Base-by-base conservation (phyloP, 2,329 filamentous ascomycete species). In the Fusarium sacchari region DNA sequence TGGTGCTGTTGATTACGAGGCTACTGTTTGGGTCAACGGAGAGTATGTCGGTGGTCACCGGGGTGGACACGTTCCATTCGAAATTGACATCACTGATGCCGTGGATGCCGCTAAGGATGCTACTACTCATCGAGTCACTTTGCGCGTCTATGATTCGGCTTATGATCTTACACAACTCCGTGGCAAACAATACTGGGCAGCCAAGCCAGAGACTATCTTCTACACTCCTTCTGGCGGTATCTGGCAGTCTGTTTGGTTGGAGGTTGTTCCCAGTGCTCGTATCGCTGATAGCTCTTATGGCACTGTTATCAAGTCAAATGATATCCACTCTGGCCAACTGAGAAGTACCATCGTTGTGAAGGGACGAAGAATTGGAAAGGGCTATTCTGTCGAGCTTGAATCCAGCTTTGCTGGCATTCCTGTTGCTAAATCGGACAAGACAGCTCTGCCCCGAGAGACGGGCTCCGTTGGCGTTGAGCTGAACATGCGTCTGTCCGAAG, bases 131-230 rank as follows among this genome's bases (percentile, higher is more conserved):
- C 81, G 84, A 4, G 76, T 93, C 9, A 89, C 88, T 0, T 60
- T 92, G 7, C 84, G 91, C 7, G 88, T 92, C 0, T 87, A 87
- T 43, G 91, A 93, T 79, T 92, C 90, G 1, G 88, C 90, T 0
- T 88, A 87, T 67, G 91, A 93, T 67, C 81, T 92, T 13, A 87
- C 88, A 0, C 91, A 93, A 78, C 91, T 89, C 3, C 84, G 91
- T 37, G 91, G 91, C 0, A 93, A 93, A 79, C 91, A 93, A 79
- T 91, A 90, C 76, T 91, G 89, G 89, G 86, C 84, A 7, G 86
- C 88, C 3, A 84, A 89, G 78, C 88, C 89, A 0, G 88, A 91
- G 78, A 88, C 86, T 58, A 89, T 89, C 74, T 90, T 89, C 75
- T 89, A 89, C 75, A 89, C 87, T 2, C 88, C 88, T 0, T 87